Evolutionary conservation across 495 filamentous ascomycete genomes (phyloP).

Genomic region (Penicillium alfredii): DNA sequence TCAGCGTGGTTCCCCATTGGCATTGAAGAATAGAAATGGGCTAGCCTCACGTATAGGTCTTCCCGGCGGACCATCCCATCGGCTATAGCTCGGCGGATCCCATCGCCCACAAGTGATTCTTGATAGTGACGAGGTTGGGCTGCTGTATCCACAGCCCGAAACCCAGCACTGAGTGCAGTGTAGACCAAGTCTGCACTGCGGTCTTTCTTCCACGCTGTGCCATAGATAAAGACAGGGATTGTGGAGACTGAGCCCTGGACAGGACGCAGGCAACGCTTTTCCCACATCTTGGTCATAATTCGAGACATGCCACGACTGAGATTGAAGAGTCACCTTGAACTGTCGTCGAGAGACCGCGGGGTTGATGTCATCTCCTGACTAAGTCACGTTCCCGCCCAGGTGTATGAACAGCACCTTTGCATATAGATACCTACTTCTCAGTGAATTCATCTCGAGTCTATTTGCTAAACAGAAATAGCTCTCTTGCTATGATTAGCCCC

Average conservation of each 20-base stretch:
- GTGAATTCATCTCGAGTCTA: no score
- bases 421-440: no score
- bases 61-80: slow-evolving; percentile 52
- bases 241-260: slow-evolving; percentile 21
- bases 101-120: slow-evolving; percentile 64
- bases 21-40: background rate
- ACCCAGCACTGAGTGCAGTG: slow-evolving; percentile 63
- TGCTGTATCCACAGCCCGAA: slow-evolving; percentile 71
- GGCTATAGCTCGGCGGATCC: slow-evolving; percentile 51
- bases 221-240: slow-evolving; percentile 63
- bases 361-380: no score
- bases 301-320: slow-evolving; percentile 22
- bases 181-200: slow-evolving; percentile 60
- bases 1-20: background rate
- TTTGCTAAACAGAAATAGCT: no score
- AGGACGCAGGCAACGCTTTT: slow-evolving; percentile 30
- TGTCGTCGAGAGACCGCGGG: background rate
- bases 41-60: slow-evolving; percentile 55
- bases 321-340: background rate
- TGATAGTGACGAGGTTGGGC: slow-evolving; percentile 75
- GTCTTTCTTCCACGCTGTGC: slow-evolving; percentile 85
- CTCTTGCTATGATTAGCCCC: no score
- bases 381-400: background rate
- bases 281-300: slow-evolving; percentile 28
- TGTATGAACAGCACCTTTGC: background rate